These are phyloP conservation scores for Juncus inflexus DNA, from an alignment of 176 grass and related monocot genomes.

Conservation along the genomic window DNA sequence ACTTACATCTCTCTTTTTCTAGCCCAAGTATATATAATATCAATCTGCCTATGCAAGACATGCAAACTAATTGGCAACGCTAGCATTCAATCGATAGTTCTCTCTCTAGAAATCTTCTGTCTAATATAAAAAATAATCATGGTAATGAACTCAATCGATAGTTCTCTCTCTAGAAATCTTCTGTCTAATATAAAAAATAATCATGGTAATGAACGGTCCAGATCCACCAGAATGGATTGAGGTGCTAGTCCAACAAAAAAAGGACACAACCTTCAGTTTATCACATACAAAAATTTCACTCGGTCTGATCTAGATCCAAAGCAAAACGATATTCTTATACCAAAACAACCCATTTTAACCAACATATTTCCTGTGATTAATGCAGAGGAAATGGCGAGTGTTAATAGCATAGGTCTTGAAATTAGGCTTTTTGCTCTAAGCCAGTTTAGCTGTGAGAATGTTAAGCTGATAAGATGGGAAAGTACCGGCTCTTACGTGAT, in stretches of 20 bases:
- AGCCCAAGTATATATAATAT: not conserved
- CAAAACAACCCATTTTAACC: not conserved
- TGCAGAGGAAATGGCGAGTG: not conserved
- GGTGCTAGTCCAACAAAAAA: not conserved
- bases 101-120: not conserved
- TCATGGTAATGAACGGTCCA: not conserved
- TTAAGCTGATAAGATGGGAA: not conserved
- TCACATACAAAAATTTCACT: not conserved
- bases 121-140: not conserved
- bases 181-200: not conserved
- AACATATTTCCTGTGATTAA: not conserved
- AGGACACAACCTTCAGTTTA: not conserved
- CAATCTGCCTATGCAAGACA: not conserved
- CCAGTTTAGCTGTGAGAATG: not conserved
- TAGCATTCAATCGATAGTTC: not conserved
- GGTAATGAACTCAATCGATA: slow-evolving; percentile 2
- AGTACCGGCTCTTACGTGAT: slow-evolving; percentile 3
- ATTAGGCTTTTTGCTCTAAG: not conserved
- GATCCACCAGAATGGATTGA: not conserved
- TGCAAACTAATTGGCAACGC: slow-evolving; percentile 6
- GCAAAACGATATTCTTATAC: slow-evolving; percentile 9
- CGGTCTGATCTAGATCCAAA: not conserved
- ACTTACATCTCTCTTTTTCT: not conserved
- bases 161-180: not conserved
- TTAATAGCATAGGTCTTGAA: not conserved